phyloP scores from a whole-genome alignment of 208 protist genomes.

The Acanthamoeba healyi region DNA sequence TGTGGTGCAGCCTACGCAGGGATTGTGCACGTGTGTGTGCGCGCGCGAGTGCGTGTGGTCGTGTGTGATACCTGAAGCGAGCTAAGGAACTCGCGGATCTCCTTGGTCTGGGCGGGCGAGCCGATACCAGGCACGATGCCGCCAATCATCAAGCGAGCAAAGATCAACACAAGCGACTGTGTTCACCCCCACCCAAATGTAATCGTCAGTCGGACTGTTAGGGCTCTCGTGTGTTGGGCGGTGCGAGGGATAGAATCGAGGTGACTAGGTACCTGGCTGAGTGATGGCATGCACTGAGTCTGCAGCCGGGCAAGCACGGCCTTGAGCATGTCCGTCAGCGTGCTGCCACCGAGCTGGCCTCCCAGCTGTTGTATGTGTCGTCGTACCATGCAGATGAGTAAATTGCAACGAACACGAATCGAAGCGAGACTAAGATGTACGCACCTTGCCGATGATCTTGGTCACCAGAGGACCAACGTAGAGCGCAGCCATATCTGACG shows the following conservation, averaged over 20 bases:
- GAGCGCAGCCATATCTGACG: constrained; percentile 13
- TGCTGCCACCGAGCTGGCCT: constrained; percentile 2
- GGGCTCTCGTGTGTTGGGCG: no score
- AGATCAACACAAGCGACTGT: constrained; percentile 52
- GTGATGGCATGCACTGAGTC: constrained; percentile 9
- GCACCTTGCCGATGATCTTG: constrained; percentile 55
- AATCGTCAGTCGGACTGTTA: no score
- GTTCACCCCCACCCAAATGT: no score
- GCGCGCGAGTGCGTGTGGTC: not conserved
- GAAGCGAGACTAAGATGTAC: no score
- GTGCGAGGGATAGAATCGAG: not conserved
- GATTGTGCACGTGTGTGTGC: no score
- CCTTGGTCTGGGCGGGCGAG: not conserved
- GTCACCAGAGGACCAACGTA: constrained; percentile 66
- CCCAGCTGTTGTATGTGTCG: not conserved
- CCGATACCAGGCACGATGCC: not conserved
- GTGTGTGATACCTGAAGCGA: not conserved
- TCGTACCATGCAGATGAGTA: not conserved
- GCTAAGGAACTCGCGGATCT: constrained; percentile 23
- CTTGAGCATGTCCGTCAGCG: constrained; percentile 60
- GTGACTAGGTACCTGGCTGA: constrained; percentile 2
- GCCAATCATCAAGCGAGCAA: constrained; percentile 54
- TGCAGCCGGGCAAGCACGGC: constrained; percentile 53
- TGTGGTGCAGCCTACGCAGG: no score
- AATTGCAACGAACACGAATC: not conserved